Evolutionary conservation across 352 stramenopile genomes (phyloP).

Genomic region (Phytopythium boreale): DNA sequence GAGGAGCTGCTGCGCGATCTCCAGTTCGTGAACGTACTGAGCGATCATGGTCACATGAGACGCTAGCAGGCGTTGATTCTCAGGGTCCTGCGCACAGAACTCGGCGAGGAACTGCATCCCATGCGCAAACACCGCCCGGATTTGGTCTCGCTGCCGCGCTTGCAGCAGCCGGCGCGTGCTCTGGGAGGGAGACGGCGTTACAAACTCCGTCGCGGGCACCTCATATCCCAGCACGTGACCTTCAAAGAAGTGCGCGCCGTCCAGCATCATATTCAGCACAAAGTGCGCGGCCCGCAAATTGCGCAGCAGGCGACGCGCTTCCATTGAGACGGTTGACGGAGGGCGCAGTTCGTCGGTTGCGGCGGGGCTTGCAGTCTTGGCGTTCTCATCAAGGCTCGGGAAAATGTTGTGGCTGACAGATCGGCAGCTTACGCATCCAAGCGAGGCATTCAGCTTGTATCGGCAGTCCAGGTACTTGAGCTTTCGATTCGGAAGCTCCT

Average conservation of each 20-base stretch:
- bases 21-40: slow-evolving; percentile 47
- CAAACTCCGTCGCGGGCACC: slow-evolving; percentile 4
- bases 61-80: slow-evolving; percentile 50
- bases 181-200: neutral
- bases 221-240: slow-evolving; percentile 27
- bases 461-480: slow-evolving; percentile 20
- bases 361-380: no score
- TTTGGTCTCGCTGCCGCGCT: slow-evolving; percentile 46
- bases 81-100: slow-evolving; percentile 42
- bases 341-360: neutral
- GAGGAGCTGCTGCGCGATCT: slow-evolving; percentile 56
- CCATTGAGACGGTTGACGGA: slow-evolving; percentile 10
- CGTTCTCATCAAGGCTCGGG: neutral
- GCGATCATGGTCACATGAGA: slow-evolving; percentile 48
- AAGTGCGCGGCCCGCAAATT: slow-evolving; percentile 59
- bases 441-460: slow-evolving; percentile 31
- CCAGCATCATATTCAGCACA: slow-evolving; percentile 60
- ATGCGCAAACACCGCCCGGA: slow-evolving; percentile 51
- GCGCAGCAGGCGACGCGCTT: slow-evolving; percentile 52
- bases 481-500: slow-evolving; percentile 51
- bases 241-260: slow-evolving; percentile 72
- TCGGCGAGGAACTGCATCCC: slow-evolving; percentile 52
- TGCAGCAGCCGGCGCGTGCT: slow-evolving; percentile 18
- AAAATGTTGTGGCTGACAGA: slow-evolving; percentile 42
- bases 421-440: slow-evolving; percentile 46